phyloP scores from a whole-genome alignment of 129 eudicot species.

The Lactuca saligna region DNA sequence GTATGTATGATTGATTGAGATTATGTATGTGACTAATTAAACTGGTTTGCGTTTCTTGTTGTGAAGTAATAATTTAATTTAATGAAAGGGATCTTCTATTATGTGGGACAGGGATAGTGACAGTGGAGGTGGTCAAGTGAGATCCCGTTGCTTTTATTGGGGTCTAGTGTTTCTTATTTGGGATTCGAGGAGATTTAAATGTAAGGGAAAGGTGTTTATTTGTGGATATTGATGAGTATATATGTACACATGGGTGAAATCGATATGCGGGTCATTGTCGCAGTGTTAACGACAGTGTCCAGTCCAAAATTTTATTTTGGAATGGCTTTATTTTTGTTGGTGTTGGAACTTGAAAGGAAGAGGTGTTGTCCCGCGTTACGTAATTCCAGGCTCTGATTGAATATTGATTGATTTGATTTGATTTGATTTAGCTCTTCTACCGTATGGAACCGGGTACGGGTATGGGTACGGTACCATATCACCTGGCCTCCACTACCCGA shows the following conservation, averaged over 20 bases:
- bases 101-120: conserved; percentile 7
- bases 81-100: neutral
- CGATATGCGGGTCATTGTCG: conserved; percentile 30
- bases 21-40: neutral
- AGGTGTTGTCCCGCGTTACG: neutral
- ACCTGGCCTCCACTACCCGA: neutral
- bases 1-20: conserved; percentile 17
- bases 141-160: conserved; percentile 6
- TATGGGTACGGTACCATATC: neutral
- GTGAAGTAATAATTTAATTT: neutral
- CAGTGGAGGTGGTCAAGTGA: neutral
- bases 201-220: conserved; percentile 7
- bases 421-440: conserved; percentile 15
- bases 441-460: neutral
- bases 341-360: neutral
- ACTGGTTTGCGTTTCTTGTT: conserved; percentile 17
- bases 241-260: conserved; percentile 5
- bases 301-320: conserved; percentile 4
- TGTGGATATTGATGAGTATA: neutral
- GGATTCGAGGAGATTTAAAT: neutral
- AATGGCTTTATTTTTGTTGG: neutral
- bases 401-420: no score
- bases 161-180: no score
- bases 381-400: conserved; percentile 13
- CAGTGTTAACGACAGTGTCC: conserved; percentile 12